Evolutionary conservation across 83 land plant species (phyloP).

Genomic region (Diphasiastrum complanatum): DNA sequence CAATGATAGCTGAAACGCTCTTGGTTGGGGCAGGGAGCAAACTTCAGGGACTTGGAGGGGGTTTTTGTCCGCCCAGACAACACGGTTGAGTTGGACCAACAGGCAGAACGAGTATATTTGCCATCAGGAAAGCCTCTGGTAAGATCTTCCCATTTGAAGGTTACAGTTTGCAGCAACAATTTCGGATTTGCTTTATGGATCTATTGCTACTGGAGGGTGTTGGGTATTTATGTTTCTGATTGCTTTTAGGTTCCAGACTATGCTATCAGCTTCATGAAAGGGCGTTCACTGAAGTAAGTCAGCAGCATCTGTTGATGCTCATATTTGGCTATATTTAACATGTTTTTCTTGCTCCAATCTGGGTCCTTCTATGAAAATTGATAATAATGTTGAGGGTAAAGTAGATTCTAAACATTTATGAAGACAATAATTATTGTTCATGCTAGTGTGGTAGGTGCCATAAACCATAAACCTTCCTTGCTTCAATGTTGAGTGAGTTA

Average conservation of each 20-base stretch:
- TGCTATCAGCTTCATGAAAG: slow-evolving; percentile 70
- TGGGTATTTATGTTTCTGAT: neutral
- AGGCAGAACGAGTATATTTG: slow-evolving; percentile 35
- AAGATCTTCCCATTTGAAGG: slow-evolving; percentile 1
- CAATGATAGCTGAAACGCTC: neutral
- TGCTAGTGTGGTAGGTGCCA: too few species aligned
- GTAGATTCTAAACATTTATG: too few species aligned
- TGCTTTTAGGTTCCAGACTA: slow-evolving; percentile 78
- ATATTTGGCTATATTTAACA: neutral
- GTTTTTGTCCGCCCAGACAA: slow-evolving; percentile 53
- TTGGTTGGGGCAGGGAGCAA: slow-evolving; percentile 61
- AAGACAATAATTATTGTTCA: too few species aligned
- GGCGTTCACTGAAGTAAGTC: slow-evolving; percentile 76
- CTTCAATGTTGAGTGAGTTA: too few species aligned
- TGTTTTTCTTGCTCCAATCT: too few species aligned
- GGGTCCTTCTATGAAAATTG: too few species aligned
- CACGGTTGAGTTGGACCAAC: slow-evolving; percentile 43
- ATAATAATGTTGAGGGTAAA: too few species aligned
- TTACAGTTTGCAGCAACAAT: neutral
- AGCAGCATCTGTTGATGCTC: too few species aligned
- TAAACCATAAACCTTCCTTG: too few species aligned
- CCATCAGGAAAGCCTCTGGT: slow-evolving; percentile 91
- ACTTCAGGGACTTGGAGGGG: slow-evolving; percentile 78
- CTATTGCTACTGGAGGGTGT: neutral
- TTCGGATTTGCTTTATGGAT: neutral